Base-by-base conservation (phyloP, 106 monocot species). In the Allium fistulosum region DNA sequence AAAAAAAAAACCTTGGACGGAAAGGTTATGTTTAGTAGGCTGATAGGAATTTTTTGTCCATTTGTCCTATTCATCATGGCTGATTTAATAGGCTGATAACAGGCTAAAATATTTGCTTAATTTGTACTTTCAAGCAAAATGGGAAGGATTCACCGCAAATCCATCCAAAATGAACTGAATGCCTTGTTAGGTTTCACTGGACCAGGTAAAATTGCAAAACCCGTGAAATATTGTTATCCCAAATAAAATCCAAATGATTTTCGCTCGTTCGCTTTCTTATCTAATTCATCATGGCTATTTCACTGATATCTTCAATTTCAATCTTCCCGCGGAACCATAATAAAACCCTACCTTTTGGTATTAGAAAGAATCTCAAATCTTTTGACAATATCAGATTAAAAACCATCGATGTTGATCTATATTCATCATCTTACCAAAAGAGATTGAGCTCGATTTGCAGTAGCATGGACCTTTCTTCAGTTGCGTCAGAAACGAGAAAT, bases 251-350 rank as follows among this genome's bases (percentile, higher is more conserved):
- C 37, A 37, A 8, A 3, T 13, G 1, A 14, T 11, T 63, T 48
- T 47, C 63, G 63, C 47, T 48, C 46, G 47, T 7, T 48, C 47
- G 11, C 47, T 58, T 53, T 51, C 53, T 48, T 49, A 57, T 53
- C 55, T 58, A 2, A 37, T 14, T 69, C n/a, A 51, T 49, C 49
- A 84, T 84, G 87, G 78, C 80, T 5, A 53, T 73, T 67, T 10
- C 56, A 17, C 66, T 84, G 27, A 55, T 69, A 57, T 63, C 72
- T 51, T 17, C 72, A 4, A 67, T 81, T 49, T 53, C 60, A 68
- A 28, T 71, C 53, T 63, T 70, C 16, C 60, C 51, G 0, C 76
- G 48, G 76, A 76, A 68, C 81, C 76, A 73, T 37, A 71, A 13
- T 57, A 56, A 65, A 79, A 55, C 70, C 68, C 79, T 51, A 62